Base-by-base conservation (phyloP, 331 rosid species). In the Saraca asoca region DNA sequence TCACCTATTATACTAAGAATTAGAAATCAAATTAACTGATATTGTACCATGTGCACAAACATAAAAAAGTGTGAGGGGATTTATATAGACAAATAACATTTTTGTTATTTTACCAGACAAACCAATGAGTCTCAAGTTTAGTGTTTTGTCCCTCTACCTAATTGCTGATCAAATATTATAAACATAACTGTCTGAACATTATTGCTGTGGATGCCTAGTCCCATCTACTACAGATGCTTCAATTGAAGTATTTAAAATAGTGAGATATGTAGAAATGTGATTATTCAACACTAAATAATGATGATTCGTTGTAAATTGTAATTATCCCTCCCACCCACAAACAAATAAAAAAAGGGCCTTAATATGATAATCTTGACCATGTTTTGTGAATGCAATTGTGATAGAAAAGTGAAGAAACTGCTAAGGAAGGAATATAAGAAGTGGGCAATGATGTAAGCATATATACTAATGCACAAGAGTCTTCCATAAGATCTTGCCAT, bases 371-470 rank as follows among this genome's bases (percentile, higher is more conserved):
- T 77, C 76, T 83, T 83, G 89, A 87, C 82, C 81, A 79, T 76
- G 77, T 81, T 69, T 75, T 71, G 59, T 45, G 58, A 77, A 81
- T 82, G 87, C 61, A 63, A 62, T 68, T 66, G 24, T n/a, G 53
- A 75, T 67, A 65, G 46, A 58, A 58, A 51, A 57, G 56, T 48
- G 37, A 68, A 71, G 60, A 64, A 78, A 83, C 80, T 80, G 76
- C 75, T 61, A 76, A 79, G 58, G 43, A 78, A 79, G 89, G 86
- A 90, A 86, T 82, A 88, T 46, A 72, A 73, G 81, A 90, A 90
- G 97, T 90, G 97, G 95, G 84, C 16, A 79, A 83, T 88, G 97
- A 88, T 70, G 93, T 88, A 77, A 83, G 95, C 96, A 88, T 81
- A 84, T 84, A 90, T 82, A 84, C 83, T 78, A 71, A 80, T 57